These are phyloP conservation scores for Blastomyces gilchristii DNA, from an alignment of 2,329 filamentous ascomycete species.

Conservation along the genomic window DNA sequence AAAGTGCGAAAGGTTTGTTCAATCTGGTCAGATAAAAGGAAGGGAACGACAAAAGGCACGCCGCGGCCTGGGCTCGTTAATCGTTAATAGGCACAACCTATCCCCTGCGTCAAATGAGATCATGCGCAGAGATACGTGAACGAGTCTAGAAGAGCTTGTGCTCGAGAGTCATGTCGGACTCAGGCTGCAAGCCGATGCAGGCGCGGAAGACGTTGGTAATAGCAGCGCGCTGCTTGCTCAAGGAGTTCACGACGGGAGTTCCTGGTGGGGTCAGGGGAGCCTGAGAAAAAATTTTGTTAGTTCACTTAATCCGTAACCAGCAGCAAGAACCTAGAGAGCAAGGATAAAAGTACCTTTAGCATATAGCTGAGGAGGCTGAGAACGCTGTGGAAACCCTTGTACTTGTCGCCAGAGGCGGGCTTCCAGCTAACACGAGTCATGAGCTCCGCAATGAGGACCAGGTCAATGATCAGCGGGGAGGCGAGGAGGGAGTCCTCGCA, in stretches of 20 bases:
- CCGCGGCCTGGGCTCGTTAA: neutral
- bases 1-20: neutral
- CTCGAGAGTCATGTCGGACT: constrained; percentile 98
- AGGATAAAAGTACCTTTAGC: constrained; percentile 52
- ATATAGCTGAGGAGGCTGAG: constrained; percentile 97
- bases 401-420: constrained; percentile 54
- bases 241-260: constrained; percentile 87
- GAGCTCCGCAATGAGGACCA: constrained; percentile 87
- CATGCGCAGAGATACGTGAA: neutral
- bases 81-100: neutral
- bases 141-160: constrained; percentile 78
- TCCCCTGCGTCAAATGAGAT: neutral
- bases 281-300: constrained; percentile 34
- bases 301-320: constrained; percentile 2
- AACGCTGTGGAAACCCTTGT: constrained; percentile 91
- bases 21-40: neutral
- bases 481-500: constrained; percentile 97
- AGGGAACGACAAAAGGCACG: neutral
- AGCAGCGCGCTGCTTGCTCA: constrained; percentile 90
- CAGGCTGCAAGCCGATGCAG: constrained; percentile 89
- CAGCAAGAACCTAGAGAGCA: neutral
- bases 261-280: constrained; percentile 88
- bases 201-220: constrained; percentile 98
- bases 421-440: constrained; percentile 98
- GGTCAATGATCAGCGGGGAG: constrained; percentile 91